Evolutionary conservation across 441 rosid genomes (phyloP).

Genomic region (Adansonia grandidieri): DNA sequence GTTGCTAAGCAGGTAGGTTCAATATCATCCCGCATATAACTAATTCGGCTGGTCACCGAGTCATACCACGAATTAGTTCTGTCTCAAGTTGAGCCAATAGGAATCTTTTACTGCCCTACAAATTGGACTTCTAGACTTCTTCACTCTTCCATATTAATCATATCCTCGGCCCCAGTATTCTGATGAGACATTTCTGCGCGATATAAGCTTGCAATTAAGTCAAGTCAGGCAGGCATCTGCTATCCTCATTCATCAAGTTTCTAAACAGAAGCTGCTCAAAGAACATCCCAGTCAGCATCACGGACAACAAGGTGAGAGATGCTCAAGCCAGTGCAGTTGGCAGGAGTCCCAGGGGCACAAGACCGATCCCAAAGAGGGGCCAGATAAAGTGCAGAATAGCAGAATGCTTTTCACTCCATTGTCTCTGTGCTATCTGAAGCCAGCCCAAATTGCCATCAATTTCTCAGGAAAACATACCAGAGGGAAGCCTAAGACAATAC

Average conservation of each 20-base stretch:
- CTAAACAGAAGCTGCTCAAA: slow-evolving; percentile 10
- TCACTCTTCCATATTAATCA: background rate
- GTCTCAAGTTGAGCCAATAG: slow-evolving; percentile 38
- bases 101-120: slow-evolving; percentile 46
- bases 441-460: slow-evolving; percentile 34
- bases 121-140: slow-evolving; percentile 25
- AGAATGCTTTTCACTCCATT: slow-evolving; percentile 53
- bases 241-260: slow-evolving; percentile 24
- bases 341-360: slow-evolving; percentile 22
- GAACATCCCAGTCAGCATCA: slow-evolving; percentile 1
- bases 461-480: slow-evolving; percentile 21
- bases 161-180: slow-evolving; percentile 13
- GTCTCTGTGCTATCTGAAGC: slow-evolving; percentile 49
- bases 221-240: slow-evolving; percentile 23
- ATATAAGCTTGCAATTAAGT: slow-evolving; percentile 32
- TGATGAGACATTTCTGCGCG: slow-evolving; percentile 12
- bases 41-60: slow-evolving; percentile 26
- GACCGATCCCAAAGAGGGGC: slow-evolving; percentile 59
- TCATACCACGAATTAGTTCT: slow-evolving; percentile 25
- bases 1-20: slow-evolving; percentile 36
- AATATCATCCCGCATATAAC: slow-evolving; percentile 15
- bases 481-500: slow-evolving; percentile 15
- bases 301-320: slow-evolving; percentile 40
- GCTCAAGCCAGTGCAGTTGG: slow-evolving; percentile 30
- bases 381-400: slow-evolving; percentile 66